phyloP scores from a whole-genome alignment of 371 early-diverging fungal genomes.

The Actinomortierella ambigua region DNA sequence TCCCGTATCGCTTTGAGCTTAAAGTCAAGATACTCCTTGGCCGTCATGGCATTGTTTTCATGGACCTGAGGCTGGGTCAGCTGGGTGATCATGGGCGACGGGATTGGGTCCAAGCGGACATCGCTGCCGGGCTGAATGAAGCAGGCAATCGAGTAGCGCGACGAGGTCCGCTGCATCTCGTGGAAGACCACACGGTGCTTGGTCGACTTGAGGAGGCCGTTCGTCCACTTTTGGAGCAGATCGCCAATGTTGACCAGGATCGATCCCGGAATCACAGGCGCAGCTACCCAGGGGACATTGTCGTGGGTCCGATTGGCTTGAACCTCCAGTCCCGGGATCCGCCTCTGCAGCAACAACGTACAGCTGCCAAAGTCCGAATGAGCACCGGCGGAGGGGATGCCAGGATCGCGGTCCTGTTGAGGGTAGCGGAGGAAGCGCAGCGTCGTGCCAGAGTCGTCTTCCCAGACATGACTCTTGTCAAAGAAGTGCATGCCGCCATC shows the following conservation, averaged over 20 bases:
- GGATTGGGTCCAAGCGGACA: conserved; percentile 52
- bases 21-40: conserved; percentile 30
- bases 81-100: conserved; percentile 34
- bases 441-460: conserved; percentile 51
- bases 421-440: conserved; percentile 71
- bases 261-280: conserved; percentile 61
- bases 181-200: conserved; percentile 73
- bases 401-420: conserved; percentile 32
- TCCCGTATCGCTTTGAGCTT: conserved; percentile 8
- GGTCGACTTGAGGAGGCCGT: conserved; percentile 70
- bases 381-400: conserved; percentile 63
- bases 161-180: conserved; percentile 57
- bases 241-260: conserved; percentile 78
- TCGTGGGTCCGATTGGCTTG: conserved; percentile 51
- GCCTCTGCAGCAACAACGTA: conserved; percentile 75
- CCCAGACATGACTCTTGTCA: conserved; percentile 55
- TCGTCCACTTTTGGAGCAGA: conserved; percentile 74
- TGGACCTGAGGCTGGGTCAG: conserved; percentile 40
- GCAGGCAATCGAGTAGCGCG: conserved; percentile 75
- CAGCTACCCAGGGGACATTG: conserved; percentile 62
- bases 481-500: conserved; percentile 65
- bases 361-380: conserved; percentile 78
- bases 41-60: conserved; percentile 34
- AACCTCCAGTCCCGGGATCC: conserved; percentile 73
- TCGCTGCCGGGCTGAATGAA: conserved; percentile 64